These are phyloP conservation scores for Craterostigma plantagineum DNA, from an alignment of 257 asterid species.

Conservation along the genomic window DNA sequence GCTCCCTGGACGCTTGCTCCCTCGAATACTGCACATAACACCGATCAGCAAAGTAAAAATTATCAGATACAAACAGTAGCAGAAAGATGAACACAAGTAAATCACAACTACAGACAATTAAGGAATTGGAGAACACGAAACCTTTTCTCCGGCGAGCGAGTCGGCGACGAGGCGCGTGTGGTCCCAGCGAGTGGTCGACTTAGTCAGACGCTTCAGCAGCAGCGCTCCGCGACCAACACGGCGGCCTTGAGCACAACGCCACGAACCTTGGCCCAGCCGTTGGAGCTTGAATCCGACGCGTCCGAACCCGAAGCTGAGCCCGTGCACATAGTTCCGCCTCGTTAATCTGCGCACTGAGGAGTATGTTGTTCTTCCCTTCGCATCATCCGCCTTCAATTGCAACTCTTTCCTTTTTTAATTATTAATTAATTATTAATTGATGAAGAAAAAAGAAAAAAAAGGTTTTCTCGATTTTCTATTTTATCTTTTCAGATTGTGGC, in stretches of 20 bases:
- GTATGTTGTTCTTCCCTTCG: too few species aligned
- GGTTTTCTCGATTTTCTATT: too few species aligned
- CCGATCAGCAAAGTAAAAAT: conserved; percentile 5
- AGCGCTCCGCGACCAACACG: conserved; percentile 73
- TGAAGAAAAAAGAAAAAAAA: too few species aligned
- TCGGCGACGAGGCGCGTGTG: conserved; percentile 81
- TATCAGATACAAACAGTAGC: background rate
- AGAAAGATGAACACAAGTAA: background rate
- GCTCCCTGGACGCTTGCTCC: conserved; percentile 94
- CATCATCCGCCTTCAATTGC: too few species aligned
- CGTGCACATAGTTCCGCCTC: conserved; percentile 33
- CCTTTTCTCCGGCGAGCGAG: conserved; percentile 94
- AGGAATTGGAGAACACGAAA: conserved; percentile 6
- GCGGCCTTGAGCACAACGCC: conserved; percentile 66
- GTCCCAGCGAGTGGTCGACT: conserved; percentile 98
- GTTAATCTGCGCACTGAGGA: conserved; percentile 5
- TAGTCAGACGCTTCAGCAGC: conserved; percentile 70
- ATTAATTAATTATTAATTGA: too few species aligned
- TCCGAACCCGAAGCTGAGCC: conserved; percentile 49
- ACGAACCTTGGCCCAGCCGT: conserved; percentile 61
- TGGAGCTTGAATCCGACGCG: conserved; percentile 27
- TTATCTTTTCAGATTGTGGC: too few species aligned
- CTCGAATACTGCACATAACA: conserved; percentile 44
- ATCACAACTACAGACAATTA: background rate
- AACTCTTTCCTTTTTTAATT: too few species aligned